Evolutionary conservation across 192 early-diverging fungal species (phyloP), one percentile per base, ranked within the genome.

Genomic region (Rhizophagus sp.): DNA sequence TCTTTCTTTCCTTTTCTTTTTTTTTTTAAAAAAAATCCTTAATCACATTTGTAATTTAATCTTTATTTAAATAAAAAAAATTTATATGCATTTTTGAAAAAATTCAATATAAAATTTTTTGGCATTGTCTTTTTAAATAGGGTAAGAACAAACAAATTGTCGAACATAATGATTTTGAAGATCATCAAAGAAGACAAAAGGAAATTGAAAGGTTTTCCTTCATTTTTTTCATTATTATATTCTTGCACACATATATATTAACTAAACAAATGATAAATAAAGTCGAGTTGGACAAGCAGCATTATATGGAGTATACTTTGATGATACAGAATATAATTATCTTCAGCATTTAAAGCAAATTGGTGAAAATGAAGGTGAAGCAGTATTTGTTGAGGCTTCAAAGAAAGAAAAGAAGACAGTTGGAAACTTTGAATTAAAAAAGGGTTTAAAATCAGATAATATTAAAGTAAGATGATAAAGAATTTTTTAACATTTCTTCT

Each of bases 251-350:
- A 22, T 6, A 57, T 57, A 19, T 22, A 19, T 57, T 57, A 22
- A 22, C 19, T 57, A 22, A 22, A 17, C 5, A 22, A 19, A 22
- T 57, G 50, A 52, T 52, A 19, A 52, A 57, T 30, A 57, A 17
- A 88, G 86, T 74, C 82, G 82, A 50, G 86, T 89, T 33, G 92
- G 94, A 13, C 81, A 95, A 82, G 93, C 96, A 7, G 93, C 98
- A 6, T 82, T 97, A 73, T 93, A 95, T 79, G 97, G 98, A 76
- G 88, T 98, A 62, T 96, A 94, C 78, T 95, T 95, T 83, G 93
- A 95, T 78, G 96, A 99, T 84, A 87, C 90, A 72, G 88, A 95
- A 49, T 99, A 98, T 84, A 94, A 99, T 84, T 99, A 99, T 85
- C 90, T 93, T 75, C 90, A 98, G 87, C 97, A 99, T 76, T 88